A percentile compares a stretch with the other conserved stretches of the same genome.
Conservation (phyloP, 148 eudicot genomes). For the Vaccinium vitisidaea region DNA sequence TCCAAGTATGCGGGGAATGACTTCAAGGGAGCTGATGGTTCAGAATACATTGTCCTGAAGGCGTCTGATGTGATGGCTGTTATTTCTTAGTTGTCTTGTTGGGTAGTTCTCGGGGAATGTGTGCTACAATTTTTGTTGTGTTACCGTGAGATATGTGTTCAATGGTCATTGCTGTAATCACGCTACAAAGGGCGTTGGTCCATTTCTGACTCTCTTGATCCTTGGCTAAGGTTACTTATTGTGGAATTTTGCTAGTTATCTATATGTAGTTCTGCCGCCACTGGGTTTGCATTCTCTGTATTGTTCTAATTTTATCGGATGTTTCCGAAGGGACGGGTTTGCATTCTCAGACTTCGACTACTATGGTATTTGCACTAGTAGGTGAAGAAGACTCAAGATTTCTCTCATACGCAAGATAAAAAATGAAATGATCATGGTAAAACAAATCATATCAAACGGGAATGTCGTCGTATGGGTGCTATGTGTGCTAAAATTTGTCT, state of each 20-base stretch:
- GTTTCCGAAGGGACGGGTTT: background rate
- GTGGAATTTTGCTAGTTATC: background rate
- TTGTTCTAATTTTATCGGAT: too few species aligned
- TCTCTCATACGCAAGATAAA: background rate
- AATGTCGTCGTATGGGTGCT: background rate
- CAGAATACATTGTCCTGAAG: constrained; percentile 66
- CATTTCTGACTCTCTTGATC: background rate
- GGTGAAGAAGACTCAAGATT: background rate
- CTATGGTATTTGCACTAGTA: background rate
- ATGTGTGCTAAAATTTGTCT: background rate
- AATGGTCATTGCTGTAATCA: background rate
- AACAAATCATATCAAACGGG: background rate
- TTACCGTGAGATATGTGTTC: background rate
- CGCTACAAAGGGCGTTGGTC: background rate
- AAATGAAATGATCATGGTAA: background rate
- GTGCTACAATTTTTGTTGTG: background rate
- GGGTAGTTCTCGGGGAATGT: background rate
- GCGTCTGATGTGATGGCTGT: constrained; percentile 85
- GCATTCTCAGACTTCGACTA: background rate
- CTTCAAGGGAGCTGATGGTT: constrained; percentile 80
- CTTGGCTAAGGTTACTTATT: background rate
- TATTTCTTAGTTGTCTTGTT: constrained; percentile 47
- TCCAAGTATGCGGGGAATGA: constrained; percentile 89
- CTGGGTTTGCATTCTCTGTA: background rate
- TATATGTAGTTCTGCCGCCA: background rate